phyloP scores from a whole-genome alignment of 331 rosid genomes.

The Rosa hybrid region DNA sequence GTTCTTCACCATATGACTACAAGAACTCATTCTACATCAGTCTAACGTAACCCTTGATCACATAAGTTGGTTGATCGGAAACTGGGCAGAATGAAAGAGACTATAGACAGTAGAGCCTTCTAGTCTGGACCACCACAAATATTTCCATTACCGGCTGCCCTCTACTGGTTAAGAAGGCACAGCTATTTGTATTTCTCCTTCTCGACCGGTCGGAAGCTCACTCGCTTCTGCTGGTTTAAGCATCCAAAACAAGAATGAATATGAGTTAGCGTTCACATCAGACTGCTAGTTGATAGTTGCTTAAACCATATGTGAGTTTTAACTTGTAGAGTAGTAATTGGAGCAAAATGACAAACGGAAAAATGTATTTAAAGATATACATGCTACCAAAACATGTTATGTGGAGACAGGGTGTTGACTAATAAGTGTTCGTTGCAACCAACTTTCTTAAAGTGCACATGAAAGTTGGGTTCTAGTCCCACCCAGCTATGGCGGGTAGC shows the following conservation, averaged over 20 bases:
- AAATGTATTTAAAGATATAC: background rate
- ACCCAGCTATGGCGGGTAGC: background rate
- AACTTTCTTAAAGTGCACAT: conserved; percentile 4
- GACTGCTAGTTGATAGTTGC: background rate
- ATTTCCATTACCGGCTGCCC: background rate
- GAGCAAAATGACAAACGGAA: background rate
- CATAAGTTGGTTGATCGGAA: conserved; percentile 3
- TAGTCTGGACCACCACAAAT: background rate
- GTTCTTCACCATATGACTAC: background rate
- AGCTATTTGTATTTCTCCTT: conserved; percentile 49
- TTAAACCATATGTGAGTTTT: background rate
- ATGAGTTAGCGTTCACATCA: background rate
- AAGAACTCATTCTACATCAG: background rate
- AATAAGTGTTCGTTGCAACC: background rate
- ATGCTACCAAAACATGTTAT: conserved; percentile 9
- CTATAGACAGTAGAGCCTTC: background rate
- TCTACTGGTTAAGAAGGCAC: conserved; percentile 42
- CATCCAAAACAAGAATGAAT: conserved; percentile 9
- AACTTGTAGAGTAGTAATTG: background rate
- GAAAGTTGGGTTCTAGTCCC: conserved; percentile 2
- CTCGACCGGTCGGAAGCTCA: conserved; percentile 64
- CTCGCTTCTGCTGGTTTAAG: conserved; percentile 62
- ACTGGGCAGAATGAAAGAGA: conserved; percentile 13
- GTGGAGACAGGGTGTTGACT: conserved; percentile 1
- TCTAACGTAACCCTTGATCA: background rate